Evolutionary conservation across 345 rosid species (phyloP).

Genomic region (Brassica rapa): DNA sequence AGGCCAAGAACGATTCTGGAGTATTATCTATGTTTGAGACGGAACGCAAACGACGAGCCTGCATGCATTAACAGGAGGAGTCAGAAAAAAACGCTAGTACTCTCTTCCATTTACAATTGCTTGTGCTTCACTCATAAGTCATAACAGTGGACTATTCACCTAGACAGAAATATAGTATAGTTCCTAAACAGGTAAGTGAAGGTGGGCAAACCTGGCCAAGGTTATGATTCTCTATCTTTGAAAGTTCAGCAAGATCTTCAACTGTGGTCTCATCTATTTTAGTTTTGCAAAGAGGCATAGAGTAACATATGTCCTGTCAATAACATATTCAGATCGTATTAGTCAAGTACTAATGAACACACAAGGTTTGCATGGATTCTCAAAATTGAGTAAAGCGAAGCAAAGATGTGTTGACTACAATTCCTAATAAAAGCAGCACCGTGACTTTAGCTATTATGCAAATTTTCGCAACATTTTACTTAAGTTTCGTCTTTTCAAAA

Average conservation of each 20-base stretch:
- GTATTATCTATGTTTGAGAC: conserved; percentile 72
- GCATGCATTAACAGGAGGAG: conserved; percentile 42
- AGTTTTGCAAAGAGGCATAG: conserved; percentile 92
- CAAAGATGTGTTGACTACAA: background rate
- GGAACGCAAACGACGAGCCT: conserved; percentile 65
- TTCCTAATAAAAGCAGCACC: background rate
- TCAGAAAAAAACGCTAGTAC: conserved; percentile 17
- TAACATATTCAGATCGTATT: conserved; percentile 7
- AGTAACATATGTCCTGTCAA: conserved; percentile 74
- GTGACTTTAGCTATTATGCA: background rate
- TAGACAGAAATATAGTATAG: background rate
- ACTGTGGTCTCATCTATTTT: conserved; percentile 74
- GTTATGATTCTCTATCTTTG: conserved; percentile 90
- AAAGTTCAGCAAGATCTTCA: conserved; percentile 89
- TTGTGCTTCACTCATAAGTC: conserved; percentile 11
- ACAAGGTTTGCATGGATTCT: background rate
- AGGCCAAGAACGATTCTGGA: conserved; percentile 79
- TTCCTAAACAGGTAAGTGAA: background rate
- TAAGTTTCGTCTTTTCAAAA: background rate
- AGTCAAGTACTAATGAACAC: conserved; percentile 8
- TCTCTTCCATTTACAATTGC: conserved; percentile 1
- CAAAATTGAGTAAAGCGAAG: background rate
- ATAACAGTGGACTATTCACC: conserved; percentile 3
- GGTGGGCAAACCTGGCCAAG: conserved; percentile 79
- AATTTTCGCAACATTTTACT: background rate